Percentiles rank a stretch among this genome's conserved stretches.
phyloP scores from a whole-genome alignment of 805 yeast genomes.

The Sugiyamaella americana region DNA sequence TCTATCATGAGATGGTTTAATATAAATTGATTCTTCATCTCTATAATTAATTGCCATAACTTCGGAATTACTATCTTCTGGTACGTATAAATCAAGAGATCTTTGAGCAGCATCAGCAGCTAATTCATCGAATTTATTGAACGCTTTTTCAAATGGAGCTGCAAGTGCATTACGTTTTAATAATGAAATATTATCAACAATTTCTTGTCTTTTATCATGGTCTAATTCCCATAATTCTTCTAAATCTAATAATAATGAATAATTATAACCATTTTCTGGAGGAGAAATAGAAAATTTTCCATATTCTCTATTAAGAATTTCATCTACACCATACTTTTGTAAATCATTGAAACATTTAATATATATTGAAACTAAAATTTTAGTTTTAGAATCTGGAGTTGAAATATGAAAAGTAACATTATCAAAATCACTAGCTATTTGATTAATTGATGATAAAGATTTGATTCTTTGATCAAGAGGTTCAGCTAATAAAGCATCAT shows the following conservation, averaged over 20 bases:
- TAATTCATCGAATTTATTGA: conserved; percentile 67
- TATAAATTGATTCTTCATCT: conserved; percentile 85
- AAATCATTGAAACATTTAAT: conserved; percentile 77
- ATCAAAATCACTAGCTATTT: conserved; percentile 91
- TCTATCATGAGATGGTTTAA: conserved; percentile 90
- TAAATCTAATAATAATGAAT: conserved; percentile 65
- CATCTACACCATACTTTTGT: conserved; percentile 49
- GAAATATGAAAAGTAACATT: conserved; percentile 91
- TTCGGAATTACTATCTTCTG: conserved; percentile 43
- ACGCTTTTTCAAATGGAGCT: conserved; percentile 87
- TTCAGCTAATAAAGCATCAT: conserved; percentile 31
- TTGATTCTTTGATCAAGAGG: conserved; percentile 31
- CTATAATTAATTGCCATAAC: conserved; percentile 76
- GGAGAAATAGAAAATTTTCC: conserved; percentile 42
- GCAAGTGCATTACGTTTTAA: conserved; percentile 85
- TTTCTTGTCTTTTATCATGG: conserved; percentile 42
- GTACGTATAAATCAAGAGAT: conserved; percentile 36
- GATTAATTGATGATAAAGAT: conserved; percentile 48
- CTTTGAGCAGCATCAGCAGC: conserved; percentile 33
- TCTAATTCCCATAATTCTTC: conserved; percentile 33
- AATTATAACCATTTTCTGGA: conserved; percentile 76
- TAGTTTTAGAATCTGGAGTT: conserved; percentile 69
- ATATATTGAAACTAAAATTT: conserved; percentile 60
- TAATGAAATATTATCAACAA: conserved; percentile 62
- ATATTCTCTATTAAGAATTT: conserved; percentile 42